Conservation (phyloP, 495 filamentous ascomycete species). For the Beverwykella pulmonaria region DNA sequence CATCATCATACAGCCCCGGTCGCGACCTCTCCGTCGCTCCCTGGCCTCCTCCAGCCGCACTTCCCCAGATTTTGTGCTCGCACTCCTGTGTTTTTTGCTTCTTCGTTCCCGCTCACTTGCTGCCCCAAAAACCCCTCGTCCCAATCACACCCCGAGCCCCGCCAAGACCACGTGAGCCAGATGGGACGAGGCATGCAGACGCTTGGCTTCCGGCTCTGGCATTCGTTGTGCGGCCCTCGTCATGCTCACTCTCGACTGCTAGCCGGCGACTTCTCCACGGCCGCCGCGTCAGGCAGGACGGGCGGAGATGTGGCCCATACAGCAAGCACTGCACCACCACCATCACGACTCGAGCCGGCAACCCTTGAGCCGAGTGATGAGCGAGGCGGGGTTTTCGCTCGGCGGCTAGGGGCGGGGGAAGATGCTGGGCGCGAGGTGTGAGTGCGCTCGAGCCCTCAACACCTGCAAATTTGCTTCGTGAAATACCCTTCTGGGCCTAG, state of each 20-base stretch:
- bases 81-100: slow-evolving; percentile 27
- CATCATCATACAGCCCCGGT: neutral
- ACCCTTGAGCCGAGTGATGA: no score
- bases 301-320: neutral
- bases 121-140: neutral
- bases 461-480: slow-evolving; percentile 6
- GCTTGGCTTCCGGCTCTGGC: neutral
- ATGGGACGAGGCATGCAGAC: neutral
- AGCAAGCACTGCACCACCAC: neutral
- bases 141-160: neutral
- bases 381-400: neutral
- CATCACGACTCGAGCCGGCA: neutral
- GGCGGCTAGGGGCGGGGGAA: neutral
- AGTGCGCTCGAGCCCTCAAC: slow-evolving; percentile 9
- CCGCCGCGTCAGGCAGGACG: neutral
- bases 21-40: neutral
- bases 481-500: slow-evolving; percentile 5
- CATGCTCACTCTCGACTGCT: neutral
- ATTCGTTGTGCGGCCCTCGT: neutral
- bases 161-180: slow-evolving; percentile 1
- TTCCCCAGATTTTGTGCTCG: slow-evolving; percentile 34
- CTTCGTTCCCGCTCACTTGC: slow-evolving; percentile 31
- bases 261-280: neutral
- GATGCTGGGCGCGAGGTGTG: neutral
- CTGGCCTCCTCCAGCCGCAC: slow-evolving; percentile 21